Evolutionary conservation across 176 grass and related monocot genomes (phyloP).

Genomic region (Juncus effusus): DNA sequence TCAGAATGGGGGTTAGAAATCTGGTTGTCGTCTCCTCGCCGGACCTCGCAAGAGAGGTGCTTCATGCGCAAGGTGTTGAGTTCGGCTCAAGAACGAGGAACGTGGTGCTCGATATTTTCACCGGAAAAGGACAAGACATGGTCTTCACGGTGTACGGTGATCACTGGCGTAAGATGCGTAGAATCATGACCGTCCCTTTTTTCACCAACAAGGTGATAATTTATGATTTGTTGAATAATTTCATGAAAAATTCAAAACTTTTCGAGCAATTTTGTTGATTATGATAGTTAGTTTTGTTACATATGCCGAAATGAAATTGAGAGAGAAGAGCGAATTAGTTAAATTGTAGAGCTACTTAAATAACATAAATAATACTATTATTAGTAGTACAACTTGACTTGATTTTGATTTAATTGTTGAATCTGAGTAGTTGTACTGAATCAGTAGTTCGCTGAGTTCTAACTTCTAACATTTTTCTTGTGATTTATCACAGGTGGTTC

Average conservation of each 20-base stretch:
- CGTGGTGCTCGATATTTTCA: conserved; percentile 98
- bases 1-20: conserved; percentile 89
- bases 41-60: conserved; percentile 79
- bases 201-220: conserved; percentile 82
- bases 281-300: not conserved
- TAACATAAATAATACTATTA: too few relatives aligned
- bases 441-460: too few relatives aligned
- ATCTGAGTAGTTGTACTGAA: too few relatives aligned
- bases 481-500: conserved; percentile 41
- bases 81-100: conserved; percentile 95
- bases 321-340: too few relatives aligned
- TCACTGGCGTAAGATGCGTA: conserved; percentile 97
- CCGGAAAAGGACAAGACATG: conserved; percentile 85
- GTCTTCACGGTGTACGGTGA: conserved; percentile 94
- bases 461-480: not conserved
- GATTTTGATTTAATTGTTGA: too few relatives aligned
- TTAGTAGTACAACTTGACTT: too few relatives aligned
- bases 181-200: conserved; percentile 97
- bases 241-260: too few relatives aligned
- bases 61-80: conserved; percentile 94
- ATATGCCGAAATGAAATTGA: not conserved
- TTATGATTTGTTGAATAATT: not conserved
- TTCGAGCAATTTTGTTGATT: too few relatives aligned
- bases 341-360: too few relatives aligned
- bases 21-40: conserved; percentile 79